Base-by-base conservation (phyloP, 331 rosid species). In the Phaseolus coccineus region DNA sequence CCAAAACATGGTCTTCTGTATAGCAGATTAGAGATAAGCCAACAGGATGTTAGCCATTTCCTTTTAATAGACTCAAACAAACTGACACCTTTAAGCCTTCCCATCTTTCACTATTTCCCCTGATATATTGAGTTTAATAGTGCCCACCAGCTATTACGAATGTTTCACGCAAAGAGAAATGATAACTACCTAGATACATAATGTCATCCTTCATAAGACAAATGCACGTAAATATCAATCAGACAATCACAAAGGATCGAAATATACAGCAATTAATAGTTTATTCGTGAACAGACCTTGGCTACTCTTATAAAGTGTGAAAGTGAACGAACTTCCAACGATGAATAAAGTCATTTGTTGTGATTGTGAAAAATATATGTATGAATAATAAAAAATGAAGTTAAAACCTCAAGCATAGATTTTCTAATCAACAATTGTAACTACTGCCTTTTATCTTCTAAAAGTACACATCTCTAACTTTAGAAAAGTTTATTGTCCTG, bases 51-150 rank as follows among this genome's bases (percentile, higher is more conserved):
- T 25, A 53, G 14, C 66, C 46, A 24, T 74, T 67, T 22, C 76
- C 25, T 73, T 69, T n/a, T 5, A 56, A 58, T 69, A 69, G n/a
- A 46, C 52, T 28, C 10, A 44, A 37, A 58, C 28, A 66, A 25
- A 28, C 59, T 72, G 24, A 42, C 24, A 64, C 31, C 22, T 63
- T 65, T 22, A 4, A 73, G 79, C 84, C 27, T 74, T 66, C 59
- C 28, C 10, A 19, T 28, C 59, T 72, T 59, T 61, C 25, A 71
- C 13, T 61, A 74, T 67, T 81, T 47, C 28, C 53, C 55, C 61
- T 63, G 25, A 33, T n/a, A 81, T 27, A 66, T 37, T 66, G 64
- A 33, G 55, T 46, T 59, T 35, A 67, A n/a, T 25, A 22, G 9
- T 9, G n/a, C n/a, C 13, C 40, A 39, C 40, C 14, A 64, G 22